phyloP scores from a whole-genome alignment of 257 asterid genomes.

The Haberlea rhodopensis region DNA sequence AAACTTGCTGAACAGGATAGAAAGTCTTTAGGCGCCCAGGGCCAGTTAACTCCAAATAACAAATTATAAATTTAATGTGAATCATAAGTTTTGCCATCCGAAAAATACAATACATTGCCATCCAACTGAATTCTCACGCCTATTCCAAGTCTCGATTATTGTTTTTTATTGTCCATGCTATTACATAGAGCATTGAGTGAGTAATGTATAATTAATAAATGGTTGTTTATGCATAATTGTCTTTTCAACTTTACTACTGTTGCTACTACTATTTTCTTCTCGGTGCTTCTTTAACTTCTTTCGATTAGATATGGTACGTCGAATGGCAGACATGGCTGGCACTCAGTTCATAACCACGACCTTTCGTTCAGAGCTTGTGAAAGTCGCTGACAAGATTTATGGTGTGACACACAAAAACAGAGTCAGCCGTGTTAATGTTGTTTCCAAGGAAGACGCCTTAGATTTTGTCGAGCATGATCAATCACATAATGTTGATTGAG shows the following conservation, averaged over 20 bases:
- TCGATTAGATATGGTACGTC: slow-evolving; percentile 84
- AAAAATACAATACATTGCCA: too few species aligned
- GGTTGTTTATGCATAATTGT: too few species aligned
- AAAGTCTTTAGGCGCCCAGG: background rate
- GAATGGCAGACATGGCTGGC: slow-evolving; percentile 77
- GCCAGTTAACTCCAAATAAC: too few species aligned
- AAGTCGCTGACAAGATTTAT: slow-evolving; percentile 92
- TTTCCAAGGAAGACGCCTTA: slow-evolving; percentile 72
- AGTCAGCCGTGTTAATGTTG: slow-evolving; percentile 81
- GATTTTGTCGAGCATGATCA: slow-evolving; percentile 87
- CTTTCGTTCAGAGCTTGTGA: slow-evolving; percentile 87
- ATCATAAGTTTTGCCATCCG: too few species aligned
- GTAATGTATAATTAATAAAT: too few species aligned
- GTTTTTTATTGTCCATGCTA: too few species aligned
- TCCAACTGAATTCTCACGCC: too few species aligned
- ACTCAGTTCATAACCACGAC: slow-evolving; percentile 96
- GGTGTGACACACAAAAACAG: slow-evolving; percentile 87
- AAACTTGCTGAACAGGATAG: slow-evolving; percentile 2
- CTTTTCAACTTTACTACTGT: slow-evolving; percentile 3
- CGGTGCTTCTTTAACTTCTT: slow-evolving; percentile 41
- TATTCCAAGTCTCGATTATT: too few species aligned
- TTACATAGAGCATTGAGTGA: too few species aligned
- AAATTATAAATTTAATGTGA: too few species aligned
- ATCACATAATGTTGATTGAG: slow-evolving; percentile 69
- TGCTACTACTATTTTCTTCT: background rate